Evolutionary conservation across 805 yeast species (phyloP).

Genomic region (Saturnispora diversa): DNA sequence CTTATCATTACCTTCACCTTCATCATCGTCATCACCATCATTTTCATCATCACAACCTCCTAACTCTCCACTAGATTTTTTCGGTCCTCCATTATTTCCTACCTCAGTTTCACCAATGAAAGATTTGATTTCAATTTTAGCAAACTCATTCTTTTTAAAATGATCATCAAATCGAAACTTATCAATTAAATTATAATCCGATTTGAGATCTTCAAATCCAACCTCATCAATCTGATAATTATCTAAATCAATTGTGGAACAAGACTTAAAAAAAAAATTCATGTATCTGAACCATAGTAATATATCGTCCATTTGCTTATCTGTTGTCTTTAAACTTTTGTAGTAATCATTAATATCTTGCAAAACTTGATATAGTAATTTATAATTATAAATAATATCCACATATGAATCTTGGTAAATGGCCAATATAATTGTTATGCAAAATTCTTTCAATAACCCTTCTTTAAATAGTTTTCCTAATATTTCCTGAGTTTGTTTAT

Average conservation of each 20-base stretch:
- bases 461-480: slow-evolving; percentile 19
- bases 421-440: slow-evolving; percentile 23
- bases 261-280: slow-evolving; percentile 36
- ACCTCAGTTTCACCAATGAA: slow-evolving; percentile 5
- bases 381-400: slow-evolving; percentile 24
- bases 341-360: slow-evolving; percentile 19
- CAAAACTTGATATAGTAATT: slow-evolving; percentile 22
- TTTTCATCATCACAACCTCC: slow-evolving; percentile 5
- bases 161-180: slow-evolving; percentile 23
- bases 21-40: slow-evolving; percentile 1
- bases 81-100: slow-evolving; percentile 2
- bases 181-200: slow-evolving; percentile 25
- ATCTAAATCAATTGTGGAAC: slow-evolving; percentile 40
- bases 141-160: slow-evolving; percentile 19
- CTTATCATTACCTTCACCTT: background rate
- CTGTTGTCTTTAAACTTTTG: slow-evolving; percentile 10
- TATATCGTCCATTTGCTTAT: slow-evolving; percentile 19
- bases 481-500: slow-evolving; percentile 4
- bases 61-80: background rate
- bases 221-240: slow-evolving; percentile 37
- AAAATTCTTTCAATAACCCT: slow-evolving; percentile 23
- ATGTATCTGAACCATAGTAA: slow-evolving; percentile 28
- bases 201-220: slow-evolving; percentile 37
- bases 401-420: slow-evolving; percentile 27
- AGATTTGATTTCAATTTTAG: slow-evolving; percentile 24